Percentiles rank a stretch among this genome's conserved stretches.
These are phyloP conservation scores for Citrus australasica DNA, from an alignment of 345 rosid genomes.

Conservation along the genomic window DNA sequence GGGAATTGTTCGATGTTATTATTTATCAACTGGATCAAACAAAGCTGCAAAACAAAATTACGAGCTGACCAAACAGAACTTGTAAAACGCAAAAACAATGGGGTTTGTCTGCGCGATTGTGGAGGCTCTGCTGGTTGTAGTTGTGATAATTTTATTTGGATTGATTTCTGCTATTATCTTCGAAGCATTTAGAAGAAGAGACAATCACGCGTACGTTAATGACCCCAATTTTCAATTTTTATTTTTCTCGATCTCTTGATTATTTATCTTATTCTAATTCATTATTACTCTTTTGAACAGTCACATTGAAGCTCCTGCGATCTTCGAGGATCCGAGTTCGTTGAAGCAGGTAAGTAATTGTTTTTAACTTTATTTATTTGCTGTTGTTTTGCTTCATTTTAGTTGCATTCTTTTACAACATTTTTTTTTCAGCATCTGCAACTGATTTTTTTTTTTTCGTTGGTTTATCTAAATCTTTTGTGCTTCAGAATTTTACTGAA, in stretches of 20 bases:
- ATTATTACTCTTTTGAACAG: slow-evolving; percentile 28
- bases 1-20: too few relatives aligned
- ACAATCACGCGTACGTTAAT: slow-evolving; percentile 48
- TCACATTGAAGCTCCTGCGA: slow-evolving; percentile 50
- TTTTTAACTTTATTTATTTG: neutral
- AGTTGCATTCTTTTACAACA: neutral
- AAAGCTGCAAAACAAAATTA: neutral
- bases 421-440: neutral
- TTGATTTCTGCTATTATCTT: slow-evolving; percentile 38
- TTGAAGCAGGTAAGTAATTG: slow-evolving; percentile 48
- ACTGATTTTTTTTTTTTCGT: neutral
- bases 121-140: slow-evolving; percentile 32
- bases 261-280: neutral
- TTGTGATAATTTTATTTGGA: slow-evolving; percentile 25
- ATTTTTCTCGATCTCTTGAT: neutral
- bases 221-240: neutral
- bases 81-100: slow-evolving; percentile 26
- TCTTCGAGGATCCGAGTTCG: slow-evolving; percentile 81
- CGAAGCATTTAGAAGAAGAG: slow-evolving; percentile 66
- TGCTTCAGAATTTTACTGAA: neutral
- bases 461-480: neutral
- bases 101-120: slow-evolving; percentile 36
- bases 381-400: neutral
- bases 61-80: neutral
- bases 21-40: neutral